Percentiles rank a stretch among this genome's conserved stretches.
Evolutionary conservation across 768 basidiomycete genomes (phyloP).

Genomic region (Amyloporia xantha): DNA sequence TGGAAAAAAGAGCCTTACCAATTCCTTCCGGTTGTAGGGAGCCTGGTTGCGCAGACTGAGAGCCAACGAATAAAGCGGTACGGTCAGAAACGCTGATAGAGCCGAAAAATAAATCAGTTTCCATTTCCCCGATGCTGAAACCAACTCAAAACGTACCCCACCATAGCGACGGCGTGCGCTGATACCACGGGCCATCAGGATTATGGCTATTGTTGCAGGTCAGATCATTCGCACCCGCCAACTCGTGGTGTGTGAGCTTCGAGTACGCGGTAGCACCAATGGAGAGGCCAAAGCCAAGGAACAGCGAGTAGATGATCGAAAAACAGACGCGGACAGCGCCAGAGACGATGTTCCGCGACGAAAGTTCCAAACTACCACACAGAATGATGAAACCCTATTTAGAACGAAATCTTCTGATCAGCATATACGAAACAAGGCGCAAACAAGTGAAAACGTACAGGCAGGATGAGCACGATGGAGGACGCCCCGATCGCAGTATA

Average conservation of each 20-base stretch:
- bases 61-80: conserved; percentile 63
- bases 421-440: neutral
- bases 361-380: conserved; percentile 68
- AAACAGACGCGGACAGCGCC: conserved; percentile 84
- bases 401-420: neutral
- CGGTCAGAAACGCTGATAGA: conserved; percentile 54
- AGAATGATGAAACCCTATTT: conserved; percentile 58
- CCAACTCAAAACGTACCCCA: conserved; percentile 47
- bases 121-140: neutral
- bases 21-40: conserved; percentile 48
- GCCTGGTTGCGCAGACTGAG: conserved; percentile 62
- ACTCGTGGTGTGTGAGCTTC: conserved; percentile 40
- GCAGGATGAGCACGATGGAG: conserved; percentile 75
- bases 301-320: conserved; percentile 71
- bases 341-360: conserved; percentile 74
- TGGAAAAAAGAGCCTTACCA: conserved; percentile 33
- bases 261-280: conserved; percentile 70
- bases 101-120: neutral
- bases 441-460: conserved; percentile 34
- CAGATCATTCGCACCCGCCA: conserved; percentile 53
- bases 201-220: conserved; percentile 52
- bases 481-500: conserved; percentile 76
- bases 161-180: conserved; percentile 56
- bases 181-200: conserved; percentile 63
- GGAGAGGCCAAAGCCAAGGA: conserved; percentile 71